Conservation (phyloP, 2,329 filamentous ascomycete species). For the Fusarium incarnatum region DNA sequence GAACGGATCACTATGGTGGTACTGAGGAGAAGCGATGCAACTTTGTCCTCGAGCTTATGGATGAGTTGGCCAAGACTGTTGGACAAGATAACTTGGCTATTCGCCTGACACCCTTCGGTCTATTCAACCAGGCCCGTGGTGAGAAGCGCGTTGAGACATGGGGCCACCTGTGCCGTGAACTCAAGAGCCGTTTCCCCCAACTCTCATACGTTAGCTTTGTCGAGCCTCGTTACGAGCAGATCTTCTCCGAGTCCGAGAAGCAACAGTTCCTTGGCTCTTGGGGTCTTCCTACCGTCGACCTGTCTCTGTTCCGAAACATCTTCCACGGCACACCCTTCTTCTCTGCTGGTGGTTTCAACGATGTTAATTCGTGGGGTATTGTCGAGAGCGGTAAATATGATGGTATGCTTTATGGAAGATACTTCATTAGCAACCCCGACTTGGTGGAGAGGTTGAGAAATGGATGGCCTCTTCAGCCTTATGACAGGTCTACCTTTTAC, state of each 20-base stretch:
- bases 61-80: slow-evolving; percentile 55
- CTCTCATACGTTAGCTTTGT: slow-evolving; percentile 68
- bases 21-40: slow-evolving; percentile 52
- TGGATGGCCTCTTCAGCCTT: slow-evolving; percentile 54
- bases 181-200: slow-evolving; percentile 58
- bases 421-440: slow-evolving; percentile 63
- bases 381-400: slow-evolving; percentile 58
- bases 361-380: slow-evolving; percentile 62
- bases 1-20: slow-evolving; percentile 53
- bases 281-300: slow-evolving; percentile 58
- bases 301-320: slow-evolving; percentile 62
- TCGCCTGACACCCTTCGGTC: slow-evolving; percentile 60
- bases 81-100: slow-evolving; percentile 60
- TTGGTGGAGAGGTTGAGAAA: slow-evolving; percentile 57
- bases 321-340: slow-evolving; percentile 66
- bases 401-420: slow-evolving; percentile 59
- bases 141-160: slow-evolving; percentile 65
- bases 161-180: slow-evolving; percentile 59
- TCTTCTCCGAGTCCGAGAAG: slow-evolving; percentile 61
- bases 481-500: slow-evolving; percentile 60
- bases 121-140: slow-evolving; percentile 64
- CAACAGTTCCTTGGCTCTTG: slow-evolving; percentile 61
- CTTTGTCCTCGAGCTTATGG: slow-evolving; percentile 68
- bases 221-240: slow-evolving; percentile 66
- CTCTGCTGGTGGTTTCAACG: slow-evolving; percentile 65